Evolutionary conservation across 805 yeast genomes (phyloP).

Genomic region (Yarrowia alimentaria): DNA sequence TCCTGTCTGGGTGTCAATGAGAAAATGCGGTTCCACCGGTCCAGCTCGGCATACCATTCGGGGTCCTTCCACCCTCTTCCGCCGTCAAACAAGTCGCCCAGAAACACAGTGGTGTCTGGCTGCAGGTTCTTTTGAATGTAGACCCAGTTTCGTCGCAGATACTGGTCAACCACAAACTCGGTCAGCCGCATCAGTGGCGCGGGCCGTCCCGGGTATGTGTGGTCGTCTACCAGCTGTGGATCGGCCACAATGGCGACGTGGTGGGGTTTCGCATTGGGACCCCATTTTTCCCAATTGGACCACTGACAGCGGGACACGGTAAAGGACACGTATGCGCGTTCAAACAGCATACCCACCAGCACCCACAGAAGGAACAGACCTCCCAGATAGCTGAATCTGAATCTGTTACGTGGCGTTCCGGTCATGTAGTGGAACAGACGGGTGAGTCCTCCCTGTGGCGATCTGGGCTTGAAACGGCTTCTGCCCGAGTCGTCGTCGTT

Average conservation of each 20-base stretch:
- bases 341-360: slow-evolving; percentile 17
- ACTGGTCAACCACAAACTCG: slow-evolving; percentile 66
- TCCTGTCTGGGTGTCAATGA: slow-evolving; percentile 51
- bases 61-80: slow-evolving; percentile 81
- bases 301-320: slow-evolving; percentile 13
- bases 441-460: slow-evolving; percentile 23
- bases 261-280: slow-evolving; percentile 22
- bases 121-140: slow-evolving; percentile 54
- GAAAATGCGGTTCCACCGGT: slow-evolving; percentile 66
- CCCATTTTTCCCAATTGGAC: slow-evolving; percentile 50
- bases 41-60: slow-evolving; percentile 66
- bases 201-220: slow-evolving; percentile 78
- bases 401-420: slow-evolving; percentile 14
- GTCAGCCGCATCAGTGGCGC: slow-evolving; percentile 53
- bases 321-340: slow-evolving; percentile 4
- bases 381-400: slow-evolving; percentile 15
- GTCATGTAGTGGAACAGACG: slow-evolving; percentile 20
- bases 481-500: slow-evolving; percentile 4
- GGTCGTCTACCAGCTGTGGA: slow-evolving; percentile 88
- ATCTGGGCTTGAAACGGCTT: slow-evolving; percentile 9
- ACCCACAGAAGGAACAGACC: slow-evolving; percentile 12
- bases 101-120: slow-evolving; percentile 73
- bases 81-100: slow-evolving; percentile 94
- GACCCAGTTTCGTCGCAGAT: slow-evolving; percentile 72
- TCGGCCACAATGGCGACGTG: slow-evolving; percentile 72